Conservation (phyloP, 352 stramenopile genomes). For the Globisporangium recalcitrans region DNA sequence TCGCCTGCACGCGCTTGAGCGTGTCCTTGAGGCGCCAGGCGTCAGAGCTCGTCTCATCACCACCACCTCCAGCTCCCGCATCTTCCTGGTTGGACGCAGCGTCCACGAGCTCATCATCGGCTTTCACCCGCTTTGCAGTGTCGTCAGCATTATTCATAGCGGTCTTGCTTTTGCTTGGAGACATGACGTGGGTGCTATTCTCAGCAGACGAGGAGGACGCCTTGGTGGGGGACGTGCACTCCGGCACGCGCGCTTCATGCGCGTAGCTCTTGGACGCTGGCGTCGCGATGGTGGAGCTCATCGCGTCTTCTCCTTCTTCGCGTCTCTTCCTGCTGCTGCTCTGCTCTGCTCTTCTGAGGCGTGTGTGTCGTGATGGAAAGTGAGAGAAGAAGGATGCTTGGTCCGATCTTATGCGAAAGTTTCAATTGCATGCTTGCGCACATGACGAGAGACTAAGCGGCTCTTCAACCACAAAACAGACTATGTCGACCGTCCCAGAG, state of each 20-base stretch:
- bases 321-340: too few species aligned
- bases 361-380: background rate
- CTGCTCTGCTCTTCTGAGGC: background rate
- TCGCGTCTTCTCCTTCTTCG: too few species aligned
- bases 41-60: background rate
- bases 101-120: background rate
- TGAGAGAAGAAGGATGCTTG: background rate
- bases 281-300: background rate
- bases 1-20: slow-evolving; percentile 48
- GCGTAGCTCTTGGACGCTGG: slow-evolving; percentile 6
- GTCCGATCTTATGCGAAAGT: background rate
- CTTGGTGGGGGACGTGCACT: slow-evolving; percentile 11
- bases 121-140: background rate
- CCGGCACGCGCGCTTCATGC: slow-evolving; percentile 12
- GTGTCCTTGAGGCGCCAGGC: slow-evolving; percentile 34
- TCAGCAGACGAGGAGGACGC: background rate
- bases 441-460: background rate
- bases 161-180: background rate
- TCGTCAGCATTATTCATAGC: background rate
- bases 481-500: background rate
- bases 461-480: background rate
- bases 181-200: background rate
- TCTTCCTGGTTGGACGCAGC: slow-evolving; percentile 10
- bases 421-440: background rate
- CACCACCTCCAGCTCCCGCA: too few species aligned